Evolutionary conservation across 306 rosid genomes (phyloP), one percentile per base, ranked within the genome.

Genomic region (Fagus crenata): DNA sequence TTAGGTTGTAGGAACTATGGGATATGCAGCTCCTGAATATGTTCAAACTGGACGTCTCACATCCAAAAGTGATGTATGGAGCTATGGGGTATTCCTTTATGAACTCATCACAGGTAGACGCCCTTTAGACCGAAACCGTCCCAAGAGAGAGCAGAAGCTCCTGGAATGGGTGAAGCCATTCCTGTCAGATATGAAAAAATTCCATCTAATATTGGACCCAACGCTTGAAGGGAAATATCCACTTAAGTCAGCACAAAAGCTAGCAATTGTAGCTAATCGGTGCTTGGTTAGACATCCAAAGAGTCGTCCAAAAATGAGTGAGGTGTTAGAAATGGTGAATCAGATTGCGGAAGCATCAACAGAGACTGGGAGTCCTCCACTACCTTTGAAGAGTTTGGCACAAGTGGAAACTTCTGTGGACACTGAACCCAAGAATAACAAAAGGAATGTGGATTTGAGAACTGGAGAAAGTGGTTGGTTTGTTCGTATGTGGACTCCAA

Each of bases 1-100:
- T 61, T 83, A 95, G 99, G 91, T 89, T 78, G 97, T 92, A 40
- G 99, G 99, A 88, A 95, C 99, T 18, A 87, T 88, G 91, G 99
- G 99, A 53, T 95, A 95, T 78, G 97, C 99, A 68, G 97, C 99
- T 82, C 99, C 99, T 2, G 99, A 95, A 75, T 95, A 92, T 84
- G 41, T 95, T 75, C 96, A 84, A 84, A 95, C 99, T 0, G 99
- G 99, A 67, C 97, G 93, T 46, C 93, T 95, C 17, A 89, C 97
- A 22, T 85, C 90, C 49, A 95, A 92, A 85, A 91, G 81, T 74
- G 99, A 95, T 40, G 96, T 95, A 71, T 95, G 99, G 99, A 86
- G 97, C 83, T 95, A 86, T 31, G 99, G 99, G 5, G 97, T 95
- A 72, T 95, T 95, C 84, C 97, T 95, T 6, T 95, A 92, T 70